Conservation (phyloP, 495 filamentous ascomycete genomes). For the Penicillium paxilli region DNA sequence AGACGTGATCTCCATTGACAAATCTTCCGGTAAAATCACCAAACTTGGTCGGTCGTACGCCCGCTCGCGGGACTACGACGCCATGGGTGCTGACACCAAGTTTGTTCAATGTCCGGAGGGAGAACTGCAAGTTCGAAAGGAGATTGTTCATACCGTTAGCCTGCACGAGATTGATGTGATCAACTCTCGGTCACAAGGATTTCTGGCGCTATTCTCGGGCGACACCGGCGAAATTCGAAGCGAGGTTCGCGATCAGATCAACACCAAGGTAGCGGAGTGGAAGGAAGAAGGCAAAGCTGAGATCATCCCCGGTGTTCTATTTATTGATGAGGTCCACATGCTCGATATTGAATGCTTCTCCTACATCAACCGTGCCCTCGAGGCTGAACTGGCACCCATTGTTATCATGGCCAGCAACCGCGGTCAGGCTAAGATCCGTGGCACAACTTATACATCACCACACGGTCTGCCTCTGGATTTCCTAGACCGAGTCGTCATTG, state of each 20-base stretch:
- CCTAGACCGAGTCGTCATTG: constrained; percentile 92
- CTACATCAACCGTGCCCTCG: constrained; percentile 95
- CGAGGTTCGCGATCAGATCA: constrained; percentile 97
- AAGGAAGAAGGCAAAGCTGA: constrained; percentile 98
- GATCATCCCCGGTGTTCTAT: constrained; percentile 95
- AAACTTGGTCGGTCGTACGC: constrained; percentile 94
- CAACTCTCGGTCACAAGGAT: constrained; percentile 96
- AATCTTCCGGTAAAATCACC: constrained; percentile 94
- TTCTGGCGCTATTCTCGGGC: constrained; percentile 92
- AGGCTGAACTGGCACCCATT: constrained; percentile 90
- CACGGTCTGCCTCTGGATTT: constrained; percentile 96
- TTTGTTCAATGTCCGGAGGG: constrained; percentile 98
- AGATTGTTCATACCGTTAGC: constrained; percentile 94
- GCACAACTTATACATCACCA: constrained; percentile 86
- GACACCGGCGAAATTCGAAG: constrained; percentile 98
- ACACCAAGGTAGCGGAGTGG: constrained; percentile 97
- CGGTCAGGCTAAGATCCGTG: constrained; percentile 86
- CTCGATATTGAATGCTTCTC: constrained; percentile 99
- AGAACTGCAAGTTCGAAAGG: constrained; percentile 94
- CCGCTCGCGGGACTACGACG: constrained; percentile 94
- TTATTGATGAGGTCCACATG: constrained; percentile 99
- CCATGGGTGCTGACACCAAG: constrained; percentile 97
- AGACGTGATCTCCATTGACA: constrained; percentile 97
- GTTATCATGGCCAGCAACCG: constrained; percentile 99
- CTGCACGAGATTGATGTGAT: constrained; percentile 99